Base-by-base conservation (phyloP, 2,329 filamentous ascomycete species). In the Neonectria hederae region DNA sequence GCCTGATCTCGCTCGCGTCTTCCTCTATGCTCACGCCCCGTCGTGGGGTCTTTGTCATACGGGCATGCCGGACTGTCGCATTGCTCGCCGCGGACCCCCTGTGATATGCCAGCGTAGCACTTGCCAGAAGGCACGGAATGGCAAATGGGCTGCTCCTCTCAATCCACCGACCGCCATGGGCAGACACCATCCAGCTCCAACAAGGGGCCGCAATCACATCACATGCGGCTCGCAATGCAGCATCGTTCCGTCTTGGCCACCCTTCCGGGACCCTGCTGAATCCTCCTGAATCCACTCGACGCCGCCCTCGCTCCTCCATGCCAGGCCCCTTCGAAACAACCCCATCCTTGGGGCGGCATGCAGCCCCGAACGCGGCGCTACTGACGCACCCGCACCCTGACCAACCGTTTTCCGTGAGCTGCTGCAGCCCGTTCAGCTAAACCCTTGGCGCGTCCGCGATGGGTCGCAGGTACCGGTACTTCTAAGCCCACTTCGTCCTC, bases 401-500 rank as follows among this genome's bases (percentile, higher is more conserved):
- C 59, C 59, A 62, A 53, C 54, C 46, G 53, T 53, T 53, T 57
- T 19, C 26, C 24, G 35, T 14, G 21, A n/a, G 32, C 32, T 11
- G 51, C 32, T 40, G 51, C 17, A 40, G 5, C 17, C n/a, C 38
- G 38, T 60, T 21, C 21, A 51, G 26, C 32, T 42, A 32, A 32
- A 22, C 45, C n/a, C 38, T 55, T 54, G 38, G 52, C 43, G 35
- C 51, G 51, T 30, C 42, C 28, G 8, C 57, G 65, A 65, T 62
- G 60, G 35, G 32, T 55, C 54, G 40, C 59, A 51, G 40, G 62
- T 65, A 65, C 62, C 62, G 54, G 62, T 65, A 65, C 62, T 49
- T 65, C 40, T 54, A 48, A 54, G 40, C 53, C 59, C 8, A 53
- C 59, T n/a, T 28, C 6, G 19, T 38, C 40, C 40, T 54, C 38